Evolutionary conservation across 768 basidiomycete species (phyloP).

Genomic region (Termitomyces sp.): DNA sequence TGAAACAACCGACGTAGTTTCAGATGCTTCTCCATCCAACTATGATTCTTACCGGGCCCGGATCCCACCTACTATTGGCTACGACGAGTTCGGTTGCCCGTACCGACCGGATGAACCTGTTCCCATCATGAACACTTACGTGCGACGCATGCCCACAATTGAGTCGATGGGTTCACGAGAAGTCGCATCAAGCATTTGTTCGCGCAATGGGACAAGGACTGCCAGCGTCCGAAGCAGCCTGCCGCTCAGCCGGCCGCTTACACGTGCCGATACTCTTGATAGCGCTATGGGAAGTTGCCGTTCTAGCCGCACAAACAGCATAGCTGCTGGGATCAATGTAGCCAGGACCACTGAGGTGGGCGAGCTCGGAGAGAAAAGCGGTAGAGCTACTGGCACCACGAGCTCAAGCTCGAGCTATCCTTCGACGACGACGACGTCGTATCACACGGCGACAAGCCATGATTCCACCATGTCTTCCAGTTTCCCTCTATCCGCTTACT

Average conservation of each 20-base stretch:
- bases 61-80: constrained; percentile 27
- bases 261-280: constrained; percentile 30
- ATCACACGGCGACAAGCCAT: constrained; percentile 18
- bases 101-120: constrained; percentile 47
- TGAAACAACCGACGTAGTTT: constrained; percentile 19
- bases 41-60: background rate
- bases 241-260: constrained; percentile 31
- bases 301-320: constrained; percentile 32
- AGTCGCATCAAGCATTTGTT: constrained; percentile 20
- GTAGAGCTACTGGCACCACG: constrained; percentile 3
- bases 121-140: constrained; percentile 54
- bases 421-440: constrained; percentile 15
- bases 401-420: constrained; percentile 13
- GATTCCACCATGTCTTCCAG: background rate
- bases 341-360: constrained; percentile 26
- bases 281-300: constrained; percentile 22
- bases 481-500: background rate
- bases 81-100: constrained; percentile 43
- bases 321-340: constrained; percentile 19
- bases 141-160: constrained; percentile 78
- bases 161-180: constrained; percentile 72
- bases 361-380: constrained; percentile 22
- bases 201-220: constrained; percentile 15
- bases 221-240: constrained; percentile 16
- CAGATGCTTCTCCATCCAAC: constrained; percentile 5